Evolutionary conservation across 352 stramenopile genomes (phyloP), one percentile per base, ranked within the genome.

Genomic region (Phytophthora quininea): DNA sequence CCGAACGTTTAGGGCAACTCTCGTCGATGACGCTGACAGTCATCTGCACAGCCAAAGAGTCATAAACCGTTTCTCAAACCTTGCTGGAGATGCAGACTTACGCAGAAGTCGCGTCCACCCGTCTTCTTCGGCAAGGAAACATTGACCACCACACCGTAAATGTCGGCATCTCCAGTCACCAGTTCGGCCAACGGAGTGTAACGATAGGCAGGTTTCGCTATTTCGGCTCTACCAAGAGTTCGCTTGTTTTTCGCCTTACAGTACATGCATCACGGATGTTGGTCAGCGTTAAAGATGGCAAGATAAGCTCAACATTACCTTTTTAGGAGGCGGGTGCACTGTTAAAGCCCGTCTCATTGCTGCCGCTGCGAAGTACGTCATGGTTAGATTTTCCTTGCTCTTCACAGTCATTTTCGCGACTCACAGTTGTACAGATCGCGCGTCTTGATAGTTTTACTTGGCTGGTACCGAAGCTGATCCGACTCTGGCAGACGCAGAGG

Each of bases 121-220:
- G 84, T 87, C 33, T 69, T 74, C 71, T 92, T 92, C 4, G 84
- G 86, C 19, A 94, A 70, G 31, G 76, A 87, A 61, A 90, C 69
- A 58, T 94, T 94, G 30, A 92, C 77, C 15, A 92, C 74, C 3
- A 92, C 80, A 5, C 86, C 86, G 54, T 91, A 94, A 19, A 92
- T 47, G 40, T 79, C 77, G 9, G 86, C 83, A 10, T 82, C 71
- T 5, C 86, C 86, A 4, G 75, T 71, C 9, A 88, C 75, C 43
- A 94, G 66, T 27, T 91, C 82, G 4, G 69, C 70, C 29, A 94
- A 51, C 2, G 66, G 55, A 0, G 80, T 84, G 59, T 94, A 92
- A n/a, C 68, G 74, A 49, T 94, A 94, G 14, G 65, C 59, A 54
- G 76, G 67, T 14, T 67, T 62, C 14, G 54, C 59, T 4, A 67